These are phyloP conservation scores for Angomonas ambiguus DNA, from an alignment of 208 protist genomes.

Conservation along the genomic window DNA sequence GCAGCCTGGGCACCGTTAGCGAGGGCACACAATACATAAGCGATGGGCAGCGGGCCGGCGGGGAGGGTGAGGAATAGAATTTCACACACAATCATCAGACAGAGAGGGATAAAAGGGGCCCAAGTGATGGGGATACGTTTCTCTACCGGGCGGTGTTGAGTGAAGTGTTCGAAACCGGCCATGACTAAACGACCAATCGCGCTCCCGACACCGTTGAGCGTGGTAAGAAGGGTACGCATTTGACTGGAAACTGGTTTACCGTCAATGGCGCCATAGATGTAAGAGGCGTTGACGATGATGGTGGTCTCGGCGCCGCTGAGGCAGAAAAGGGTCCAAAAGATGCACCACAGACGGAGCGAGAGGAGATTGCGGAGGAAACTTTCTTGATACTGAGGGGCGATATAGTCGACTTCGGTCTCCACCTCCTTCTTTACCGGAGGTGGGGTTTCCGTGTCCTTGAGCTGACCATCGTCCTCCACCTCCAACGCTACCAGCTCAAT, in stretches of 20 bases:
- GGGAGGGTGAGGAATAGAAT: constrained; percentile 41
- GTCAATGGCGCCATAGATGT: constrained; percentile 42
- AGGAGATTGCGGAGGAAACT: constrained; percentile 40
- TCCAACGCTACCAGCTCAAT: background rate
- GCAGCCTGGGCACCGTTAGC: constrained; percentile 50
- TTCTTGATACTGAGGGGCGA: constrained; percentile 55
- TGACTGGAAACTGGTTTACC: constrained; percentile 19
- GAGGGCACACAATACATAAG: constrained; percentile 41
- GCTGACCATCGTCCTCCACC: too few relatives aligned
- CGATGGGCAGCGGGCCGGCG: constrained; percentile 29
- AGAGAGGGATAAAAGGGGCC: constrained; percentile 33
- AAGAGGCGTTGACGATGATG: constrained; percentile 50
- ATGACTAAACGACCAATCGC: constrained; percentile 52
- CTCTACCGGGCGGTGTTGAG: constrained; percentile 45
- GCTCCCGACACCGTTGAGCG: constrained; percentile 61
- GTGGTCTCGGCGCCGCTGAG: constrained; percentile 34
- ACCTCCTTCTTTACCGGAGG: background rate
- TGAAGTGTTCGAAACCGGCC: constrained; percentile 48
- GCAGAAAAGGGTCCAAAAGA: constrained; percentile 50
- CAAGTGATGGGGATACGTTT: constrained; percentile 56
- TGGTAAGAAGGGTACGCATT: constrained; percentile 44
- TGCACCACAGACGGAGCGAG: constrained; percentile 38
- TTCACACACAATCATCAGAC: constrained; percentile 27
- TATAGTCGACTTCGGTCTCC: constrained; percentile 46
- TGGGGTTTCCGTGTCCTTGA: too few relatives aligned